Evolutionary conservation across 805 yeast species (phyloP), one percentile per base, ranked within the genome.

Genomic region (Clavispora santaluciae): DNA sequence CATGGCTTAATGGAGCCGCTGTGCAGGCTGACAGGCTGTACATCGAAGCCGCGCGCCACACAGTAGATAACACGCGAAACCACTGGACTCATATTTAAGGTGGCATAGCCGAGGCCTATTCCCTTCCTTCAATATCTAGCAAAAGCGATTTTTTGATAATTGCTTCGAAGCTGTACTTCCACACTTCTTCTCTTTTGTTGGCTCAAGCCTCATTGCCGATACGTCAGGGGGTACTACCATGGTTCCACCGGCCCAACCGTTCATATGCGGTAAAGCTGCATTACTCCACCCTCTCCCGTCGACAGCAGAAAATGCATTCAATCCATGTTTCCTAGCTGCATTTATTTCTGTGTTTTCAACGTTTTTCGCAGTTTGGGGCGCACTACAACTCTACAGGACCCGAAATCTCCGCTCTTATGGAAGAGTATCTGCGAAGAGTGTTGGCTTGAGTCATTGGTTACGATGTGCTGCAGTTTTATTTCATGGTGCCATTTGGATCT

Each of bases 291-390:
- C 61, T 8, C 51, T 63, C 38, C 56, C 53, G 3, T 55, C 60
- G 4, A 40, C 47, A 12, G 40, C 52, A 16, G 63, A 52, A 13
- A 64, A 64, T 41, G 63, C 70, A 0, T 63, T 64, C 48, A 63
- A 63, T 34, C 70, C 69, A 6, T 63, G 67, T 42, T 63, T 64
- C 37, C 17, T 64, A 12, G 40, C 56, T 3, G 44, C 42, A 29
- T 4, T 49, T 11, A 33, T 48, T 15, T 38, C 44, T 2, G 31
- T 48, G 4, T 38, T 55, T 30, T 37, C 51, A 3, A 20, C 36
- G 2, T 11, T 37, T 6, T 42, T 28, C 12, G 44, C 47, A 11
- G 5, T 45, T 12, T 37, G 31, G 21, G 41, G 39, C 18, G 31
- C 35, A 29, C 28, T 28, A 25, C 35, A 30, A 34, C 31, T 34